Evolutionary conservation across 345 rosid genomes (phyloP).

Genomic region (Brassica incana): DNA sequence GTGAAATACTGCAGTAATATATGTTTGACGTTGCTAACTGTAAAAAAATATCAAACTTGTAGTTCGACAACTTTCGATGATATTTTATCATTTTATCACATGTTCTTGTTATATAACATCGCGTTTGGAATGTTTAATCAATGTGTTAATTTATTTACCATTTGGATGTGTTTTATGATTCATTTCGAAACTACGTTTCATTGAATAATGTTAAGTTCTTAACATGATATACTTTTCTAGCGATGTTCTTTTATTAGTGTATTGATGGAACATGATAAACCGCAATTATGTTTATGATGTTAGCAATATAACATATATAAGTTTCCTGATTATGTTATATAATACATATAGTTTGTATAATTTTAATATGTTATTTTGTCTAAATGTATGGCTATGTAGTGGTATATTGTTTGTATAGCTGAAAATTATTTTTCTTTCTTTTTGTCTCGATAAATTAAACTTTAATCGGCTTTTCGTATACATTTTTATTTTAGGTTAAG

Average conservation of each 20-base stretch:
- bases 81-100: not conserved
- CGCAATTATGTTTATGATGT: not conserved
- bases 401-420: too few species aligned
- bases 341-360: too few species aligned
- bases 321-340: not conserved
- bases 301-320: too few species aligned
- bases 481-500: not conserved
- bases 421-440: not conserved
- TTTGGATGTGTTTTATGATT: not conserved
- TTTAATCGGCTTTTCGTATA: not conserved
- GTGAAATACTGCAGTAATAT: too few species aligned
- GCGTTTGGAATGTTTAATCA: not conserved
- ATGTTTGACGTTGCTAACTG: too few species aligned
- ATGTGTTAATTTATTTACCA: not conserved
- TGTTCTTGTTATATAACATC: not conserved
- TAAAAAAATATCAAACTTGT: too few species aligned
- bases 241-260: too few species aligned
- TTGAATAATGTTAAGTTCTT: not conserved
- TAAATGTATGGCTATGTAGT: not conserved
- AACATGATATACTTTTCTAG: not conserved
- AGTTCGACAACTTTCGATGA: not conserved
- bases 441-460: not conserved
- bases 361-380: not conserved
- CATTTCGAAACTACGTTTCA: too few species aligned
- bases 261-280: too few species aligned